Base-by-base conservation (phyloP, 2,329 filamentous ascomycete species). In the Aspergillus persii region DNA sequence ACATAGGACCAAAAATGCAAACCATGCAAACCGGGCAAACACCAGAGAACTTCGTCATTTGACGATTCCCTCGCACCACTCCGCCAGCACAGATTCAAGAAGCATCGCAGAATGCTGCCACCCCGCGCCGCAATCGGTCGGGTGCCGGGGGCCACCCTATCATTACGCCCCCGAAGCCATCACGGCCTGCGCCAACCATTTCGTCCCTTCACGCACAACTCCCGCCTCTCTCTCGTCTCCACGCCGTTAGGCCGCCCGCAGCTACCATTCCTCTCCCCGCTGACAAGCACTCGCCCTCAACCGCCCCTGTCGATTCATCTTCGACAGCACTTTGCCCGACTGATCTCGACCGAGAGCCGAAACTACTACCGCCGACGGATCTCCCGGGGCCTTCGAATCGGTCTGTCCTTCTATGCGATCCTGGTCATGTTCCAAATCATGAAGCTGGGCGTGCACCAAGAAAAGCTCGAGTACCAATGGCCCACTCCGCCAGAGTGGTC, bases 401-500 rank as follows among this genome's bases (percentile, higher is more conserved):
- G 87, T 46, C 78, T 87, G 33, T 90, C 90, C 64, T 91, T 90
- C 46, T 93, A 87, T 82, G 83, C 86, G 12, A 83, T 87, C 46
- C 74, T 87, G 7, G 77, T 83, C 49, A 83, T 89, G 60, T 75
- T 86, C 47, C 78, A 85, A 44, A 78, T 89, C 8, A 84, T 87
- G 44, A 83, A 83, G 64, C 85, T 87, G 63, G 88, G 88, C 15
- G 71, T 92, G 39, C 82, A 89, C 69, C 88, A 93, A 69, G 91
- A 96, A 74, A 79, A 83, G 61, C 80, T 91, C 49, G 92, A 97
- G 77, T 83, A 88, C 51, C 80, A 84, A 54, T 91, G 88, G 71
- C 92, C 92, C 0, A 93, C 91, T 1, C 93, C 94, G 1, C 83
- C 85, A 29, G 93, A 96, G 72, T 97, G 93, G 92, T 80, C 80